phyloP scores from a whole-genome alignment of 495 filamentous ascomycete genomes.

The Glonium stellatum region DNA sequence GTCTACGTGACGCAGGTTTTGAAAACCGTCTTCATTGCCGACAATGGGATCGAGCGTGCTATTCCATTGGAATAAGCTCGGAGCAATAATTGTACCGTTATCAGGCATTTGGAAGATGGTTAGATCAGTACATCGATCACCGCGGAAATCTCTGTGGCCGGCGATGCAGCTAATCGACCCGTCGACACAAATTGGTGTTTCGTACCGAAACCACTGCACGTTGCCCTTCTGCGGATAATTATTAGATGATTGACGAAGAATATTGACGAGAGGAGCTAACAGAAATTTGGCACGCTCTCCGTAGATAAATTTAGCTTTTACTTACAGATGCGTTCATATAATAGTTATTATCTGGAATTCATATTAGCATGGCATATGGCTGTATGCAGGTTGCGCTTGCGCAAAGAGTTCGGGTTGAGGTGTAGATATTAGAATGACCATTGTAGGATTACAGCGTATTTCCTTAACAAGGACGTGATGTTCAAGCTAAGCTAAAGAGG shows the following conservation, averaged over 20 bases:
- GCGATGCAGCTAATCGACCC: slow-evolving; percentile 20
- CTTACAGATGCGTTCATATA: neutral
- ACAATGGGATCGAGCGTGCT: slow-evolving; percentile 10
- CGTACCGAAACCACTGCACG: neutral
- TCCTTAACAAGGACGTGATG: slow-evolving; percentile 24
- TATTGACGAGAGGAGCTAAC: neutral
- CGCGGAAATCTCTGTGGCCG: slow-evolving; percentile 8
- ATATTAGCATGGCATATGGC: slow-evolving; percentile 22
- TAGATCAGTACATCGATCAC: slow-evolving; percentile 25
- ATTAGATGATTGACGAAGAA: neutral
- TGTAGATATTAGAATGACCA: slow-evolving; percentile 22
- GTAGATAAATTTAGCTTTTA: too few species aligned
- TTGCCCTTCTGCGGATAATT: neutral
- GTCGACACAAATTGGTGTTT: neutral
- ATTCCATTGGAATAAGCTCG: slow-evolving; percentile 20
- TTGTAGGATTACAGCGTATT: slow-evolving; percentile 24
- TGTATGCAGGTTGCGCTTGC: too few species aligned
- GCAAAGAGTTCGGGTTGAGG: slow-evolving; percentile 17
- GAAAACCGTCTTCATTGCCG: slow-evolving; percentile 10
- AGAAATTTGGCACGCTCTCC: too few species aligned
- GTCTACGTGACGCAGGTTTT: slow-evolving; percentile 9
- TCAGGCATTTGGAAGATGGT: slow-evolving; percentile 22
- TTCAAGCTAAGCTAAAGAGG: slow-evolving; percentile 20
- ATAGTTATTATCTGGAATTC: neutral
- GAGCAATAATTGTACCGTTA: slow-evolving; percentile 2